phyloP scores from a whole-genome alignment of 495 filamentous ascomycete species.

The Hypoxylon rickii region DNA sequence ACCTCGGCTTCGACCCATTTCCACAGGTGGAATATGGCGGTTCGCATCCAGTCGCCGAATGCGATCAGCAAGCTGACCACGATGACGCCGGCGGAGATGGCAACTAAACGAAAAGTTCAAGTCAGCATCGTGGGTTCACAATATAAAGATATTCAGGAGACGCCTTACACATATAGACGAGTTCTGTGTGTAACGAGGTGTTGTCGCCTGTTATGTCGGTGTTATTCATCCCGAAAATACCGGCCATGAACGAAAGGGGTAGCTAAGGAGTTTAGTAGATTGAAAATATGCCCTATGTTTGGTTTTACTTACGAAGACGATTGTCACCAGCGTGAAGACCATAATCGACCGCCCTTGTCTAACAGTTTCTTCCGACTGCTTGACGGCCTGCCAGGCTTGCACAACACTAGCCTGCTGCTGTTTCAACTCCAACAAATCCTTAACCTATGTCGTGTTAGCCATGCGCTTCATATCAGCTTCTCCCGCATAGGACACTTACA shows the following conservation, averaged over 20 bases:
- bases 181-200: conserved; percentile 31
- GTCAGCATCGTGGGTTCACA: conserved; percentile 1
- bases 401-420: conserved; percentile 67
- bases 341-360: conserved; percentile 63
- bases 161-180: conserved; percentile 44
- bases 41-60: conserved; percentile 32
- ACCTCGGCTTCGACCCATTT: conserved; percentile 9
- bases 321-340: conserved; percentile 68
- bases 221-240: conserved; percentile 51
- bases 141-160: neutral
- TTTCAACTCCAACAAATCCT: conserved; percentile 61
- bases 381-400: conserved; percentile 59
- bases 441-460: no score
- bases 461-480: conserved; percentile 9
- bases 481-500: conserved; percentile 16
- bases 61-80: conserved; percentile 40
- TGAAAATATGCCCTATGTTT: neutral
- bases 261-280: conserved; percentile 26
- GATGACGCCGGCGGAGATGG: conserved; percentile 42
- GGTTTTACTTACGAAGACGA: conserved; percentile 52
- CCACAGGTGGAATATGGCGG: conserved; percentile 17
- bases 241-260: conserved; percentile 47
- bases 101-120: conserved; percentile 32
- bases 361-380: conserved; percentile 61
- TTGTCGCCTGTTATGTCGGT: conserved; percentile 34